Evolutionary conservation across 352 stramenopile species (phyloP).

Genomic region (Globisporangium orthogonon): DNA sequence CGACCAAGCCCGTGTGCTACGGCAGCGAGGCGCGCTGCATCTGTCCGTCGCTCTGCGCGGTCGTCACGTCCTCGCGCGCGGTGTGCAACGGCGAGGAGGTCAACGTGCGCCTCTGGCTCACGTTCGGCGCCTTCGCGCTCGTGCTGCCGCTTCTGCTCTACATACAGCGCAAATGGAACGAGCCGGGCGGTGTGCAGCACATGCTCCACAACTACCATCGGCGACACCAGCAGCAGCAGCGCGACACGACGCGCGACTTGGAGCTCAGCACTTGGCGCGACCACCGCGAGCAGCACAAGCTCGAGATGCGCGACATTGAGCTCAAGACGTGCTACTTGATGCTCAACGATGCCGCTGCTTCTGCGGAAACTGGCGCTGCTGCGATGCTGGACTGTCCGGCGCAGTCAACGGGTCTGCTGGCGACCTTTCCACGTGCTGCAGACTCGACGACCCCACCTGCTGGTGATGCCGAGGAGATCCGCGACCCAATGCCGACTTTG

Average conservation of each 20-base stretch:
- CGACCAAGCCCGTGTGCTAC: slow-evolving; percentile 24
- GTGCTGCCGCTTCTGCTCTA: slow-evolving; percentile 32
- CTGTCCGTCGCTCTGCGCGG: slow-evolving; percentile 32
- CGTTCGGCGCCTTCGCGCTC: slow-evolving; percentile 21
- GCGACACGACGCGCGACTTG: slow-evolving; percentile 19
- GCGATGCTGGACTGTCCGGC: background rate
- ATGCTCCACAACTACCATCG: slow-evolving; percentile 10
- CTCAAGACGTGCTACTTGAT: slow-evolving; percentile 14
- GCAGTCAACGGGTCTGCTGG: no score
- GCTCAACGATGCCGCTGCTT: background rate
- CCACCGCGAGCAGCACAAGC: slow-evolving; percentile 30
- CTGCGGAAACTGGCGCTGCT: no score
- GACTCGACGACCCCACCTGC: background rate
- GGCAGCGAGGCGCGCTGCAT: slow-evolving; percentile 26
- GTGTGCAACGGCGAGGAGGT: slow-evolving; percentile 5
- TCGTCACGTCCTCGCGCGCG: slow-evolving; percentile 12
- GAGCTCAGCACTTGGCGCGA: slow-evolving; percentile 28
- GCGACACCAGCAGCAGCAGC: slow-evolving; percentile 14
- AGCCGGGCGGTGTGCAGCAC: slow-evolving; percentile 17
- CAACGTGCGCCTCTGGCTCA: slow-evolving; percentile 23
- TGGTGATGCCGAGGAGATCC: no score
- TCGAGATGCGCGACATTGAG: slow-evolving; percentile 11
- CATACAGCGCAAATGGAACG: slow-evolving; percentile 28
- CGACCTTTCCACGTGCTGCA: background rate
- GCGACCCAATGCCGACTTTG: background rate